Conservation (phyloP, 306 rosid species). For the Carpinus viminea region DNA sequence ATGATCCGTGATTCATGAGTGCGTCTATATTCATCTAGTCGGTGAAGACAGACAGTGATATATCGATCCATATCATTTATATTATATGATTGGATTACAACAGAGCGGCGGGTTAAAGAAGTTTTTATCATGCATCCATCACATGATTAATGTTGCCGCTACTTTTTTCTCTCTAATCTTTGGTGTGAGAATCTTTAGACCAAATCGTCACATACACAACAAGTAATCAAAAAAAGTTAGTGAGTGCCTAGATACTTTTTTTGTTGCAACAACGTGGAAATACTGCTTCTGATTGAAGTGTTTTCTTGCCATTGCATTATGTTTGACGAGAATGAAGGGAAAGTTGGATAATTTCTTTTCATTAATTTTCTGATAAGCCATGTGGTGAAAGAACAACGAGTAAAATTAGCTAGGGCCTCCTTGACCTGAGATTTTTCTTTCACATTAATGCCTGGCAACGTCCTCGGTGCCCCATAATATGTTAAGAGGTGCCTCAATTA, state of each 20-base stretch:
- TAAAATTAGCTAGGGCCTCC: too few relatives aligned
- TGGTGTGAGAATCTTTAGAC: constrained; percentile 24
- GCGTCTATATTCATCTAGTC: not conserved
- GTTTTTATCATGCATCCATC: not conserved
- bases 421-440: too few relatives aligned
- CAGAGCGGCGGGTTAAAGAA: not conserved
- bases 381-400: too few relatives aligned
- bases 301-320: constrained; percentile 17
- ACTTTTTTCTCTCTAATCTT: constrained; percentile 25
- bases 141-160: constrained; percentile 10
- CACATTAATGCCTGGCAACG: too few relatives aligned
- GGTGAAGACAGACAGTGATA: not conserved
- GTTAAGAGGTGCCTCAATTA: too few relatives aligned
- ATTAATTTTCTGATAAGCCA: not conserved
- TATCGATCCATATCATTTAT: not conserved
- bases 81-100: not conserved
- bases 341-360: too few relatives aligned
- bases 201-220: constrained; percentile 16
- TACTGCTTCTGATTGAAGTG: constrained; percentile 32
- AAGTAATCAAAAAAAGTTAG: too few relatives aligned
- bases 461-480: too few relatives aligned
- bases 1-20: not conserved
- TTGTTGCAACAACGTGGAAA: constrained; percentile 18
- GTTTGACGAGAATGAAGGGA: too few relatives aligned
- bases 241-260: too few relatives aligned